Evolutionary conservation across 2,329 filamentous ascomycete genomes (phyloP).

Genomic region (Xylaria sp.): DNA sequence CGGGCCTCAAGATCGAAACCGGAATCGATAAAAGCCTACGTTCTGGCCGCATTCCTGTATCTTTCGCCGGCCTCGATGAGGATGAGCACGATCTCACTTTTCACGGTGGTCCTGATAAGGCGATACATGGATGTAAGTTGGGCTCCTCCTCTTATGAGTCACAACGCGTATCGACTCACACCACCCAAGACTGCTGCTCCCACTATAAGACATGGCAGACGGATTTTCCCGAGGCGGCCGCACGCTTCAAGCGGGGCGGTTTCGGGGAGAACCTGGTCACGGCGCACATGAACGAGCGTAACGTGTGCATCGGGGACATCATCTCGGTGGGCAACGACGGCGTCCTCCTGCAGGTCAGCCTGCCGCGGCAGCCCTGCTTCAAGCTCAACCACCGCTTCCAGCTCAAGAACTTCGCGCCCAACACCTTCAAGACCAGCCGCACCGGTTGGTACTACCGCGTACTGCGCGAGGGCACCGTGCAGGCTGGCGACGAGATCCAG

Average conservation of each 20-base stretch:
- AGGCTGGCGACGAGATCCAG: slow-evolving; percentile 58
- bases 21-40: slow-evolving; percentile 59
- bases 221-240: slow-evolving; percentile 54
- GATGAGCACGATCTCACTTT: slow-evolving; percentile 66
- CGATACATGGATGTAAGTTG: slow-evolving; percentile 58
- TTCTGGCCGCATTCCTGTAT: slow-evolving; percentile 48
- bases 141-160: background rate
- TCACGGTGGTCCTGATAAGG: slow-evolving; percentile 66
- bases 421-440: slow-evolving; percentile 57
- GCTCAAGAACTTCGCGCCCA: slow-evolving; percentile 62
- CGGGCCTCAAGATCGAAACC: slow-evolving; percentile 52
- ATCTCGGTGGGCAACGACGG: slow-evolving; percentile 45
- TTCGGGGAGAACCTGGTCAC: slow-evolving; percentile 69
- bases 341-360: slow-evolving; percentile 59
- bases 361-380: slow-evolving; percentile 67
- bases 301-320: slow-evolving; percentile 67
- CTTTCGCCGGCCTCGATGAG: slow-evolving; percentile 53
- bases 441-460: slow-evolving; percentile 71
- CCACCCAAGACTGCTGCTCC: slow-evolving; percentile 55
- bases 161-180: background rate
- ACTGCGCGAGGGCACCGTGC: slow-evolving; percentile 55
- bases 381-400: slow-evolving; percentile 71
- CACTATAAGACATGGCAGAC: slow-evolving; percentile 60
- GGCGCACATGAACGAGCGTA: slow-evolving; percentile 61
- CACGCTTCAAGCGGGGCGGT: slow-evolving; percentile 57